These are phyloP conservation scores for Daldinia sp. DNA, from an alignment of 2,329 filamentous ascomycete species.

Conservation along the genomic window DNA sequence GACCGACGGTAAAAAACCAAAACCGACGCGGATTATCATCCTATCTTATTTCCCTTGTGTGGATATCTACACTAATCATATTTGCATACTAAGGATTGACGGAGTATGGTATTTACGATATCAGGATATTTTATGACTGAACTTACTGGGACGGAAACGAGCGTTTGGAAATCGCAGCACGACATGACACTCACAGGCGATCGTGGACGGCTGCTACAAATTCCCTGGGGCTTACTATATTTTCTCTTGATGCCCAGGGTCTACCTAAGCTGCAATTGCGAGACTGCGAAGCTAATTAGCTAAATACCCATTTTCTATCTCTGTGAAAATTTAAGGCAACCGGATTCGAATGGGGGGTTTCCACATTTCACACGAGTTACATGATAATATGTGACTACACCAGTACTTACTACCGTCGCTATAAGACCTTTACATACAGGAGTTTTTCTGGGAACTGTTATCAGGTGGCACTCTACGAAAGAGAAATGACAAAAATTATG, in stretches of 20 bases:
- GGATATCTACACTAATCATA: slow-evolving; percentile 28
- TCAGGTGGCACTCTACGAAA: slow-evolving; percentile 14
- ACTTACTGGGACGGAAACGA: slow-evolving; percentile 30
- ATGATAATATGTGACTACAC: slow-evolving; percentile 26
- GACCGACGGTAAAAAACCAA: slow-evolving; percentile 54
- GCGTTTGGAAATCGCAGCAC: slow-evolving; percentile 39
- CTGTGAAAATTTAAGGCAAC: slow-evolving; percentile 11
- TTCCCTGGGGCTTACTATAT: slow-evolving; percentile 9
- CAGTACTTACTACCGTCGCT: slow-evolving; percentile 18
- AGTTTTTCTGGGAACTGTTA: slow-evolving; percentile 16
- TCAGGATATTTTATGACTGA: slow-evolving; percentile 32
- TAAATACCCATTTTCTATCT: slow-evolving; percentile 34
- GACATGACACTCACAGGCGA: slow-evolving; percentile 25
- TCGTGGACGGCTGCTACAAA: slow-evolving; percentile 4
- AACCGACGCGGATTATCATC: slow-evolving; percentile 3
- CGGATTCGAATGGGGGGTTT: slow-evolving; percentile 17
- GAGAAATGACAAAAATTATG: slow-evolving; percentile 21
- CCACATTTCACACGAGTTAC: slow-evolving; percentile 5
- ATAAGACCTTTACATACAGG: slow-evolving; percentile 25
- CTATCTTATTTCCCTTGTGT: slow-evolving; percentile 6
- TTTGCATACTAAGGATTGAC: slow-evolving; percentile 34
- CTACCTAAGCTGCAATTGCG: slow-evolving; percentile 15
- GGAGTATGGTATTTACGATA: slow-evolving; percentile 40
- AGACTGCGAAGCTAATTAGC: slow-evolving; percentile 25
- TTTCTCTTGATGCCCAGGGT: slow-evolving; percentile 8